phyloP scores from a whole-genome alignment of 495 filamentous ascomycete species.

The Penicillium longicatenatum region DNA sequence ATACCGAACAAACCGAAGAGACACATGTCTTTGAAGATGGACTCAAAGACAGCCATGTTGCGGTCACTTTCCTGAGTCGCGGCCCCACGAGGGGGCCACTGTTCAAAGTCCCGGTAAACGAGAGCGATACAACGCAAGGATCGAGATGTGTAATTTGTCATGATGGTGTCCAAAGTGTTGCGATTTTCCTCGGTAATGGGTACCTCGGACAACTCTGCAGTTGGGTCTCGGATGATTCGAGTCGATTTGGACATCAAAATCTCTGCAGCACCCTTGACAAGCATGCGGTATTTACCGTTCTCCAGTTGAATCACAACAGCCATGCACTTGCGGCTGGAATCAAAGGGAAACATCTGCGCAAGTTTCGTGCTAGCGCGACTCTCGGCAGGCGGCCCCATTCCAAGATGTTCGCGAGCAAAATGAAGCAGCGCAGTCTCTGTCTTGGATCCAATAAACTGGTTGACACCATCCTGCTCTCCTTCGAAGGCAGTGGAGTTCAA shows the following conservation, averaged over 20 bases:
- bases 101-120: conserved; percentile 83
- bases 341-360: conserved; percentile 80
- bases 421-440: conserved; percentile 83
- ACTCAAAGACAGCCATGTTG: conserved; percentile 73
- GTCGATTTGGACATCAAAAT: conserved; percentile 76
- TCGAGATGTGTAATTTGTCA: conserved; percentile 74
- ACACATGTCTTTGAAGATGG: conserved; percentile 76
- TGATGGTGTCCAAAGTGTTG: conserved; percentile 62
- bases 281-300: conserved; percentile 69
- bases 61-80: conserved; percentile 68
- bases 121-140: conserved; percentile 88
- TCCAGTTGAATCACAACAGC: conserved; percentile 69
- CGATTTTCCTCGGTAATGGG: conserved; percentile 60
- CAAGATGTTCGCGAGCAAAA: conserved; percentile 75
- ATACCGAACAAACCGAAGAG: conserved; percentile 82
- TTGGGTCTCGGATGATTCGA: conserved; percentile 71
- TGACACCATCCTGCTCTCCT: conserved; percentile 66
- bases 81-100: conserved; percentile 77
- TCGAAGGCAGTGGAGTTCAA: conserved; percentile 91
- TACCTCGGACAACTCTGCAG: conserved; percentile 53
- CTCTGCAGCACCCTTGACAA: conserved; percentile 89
- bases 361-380: conserved; percentile 69
- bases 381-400: conserved; percentile 69
- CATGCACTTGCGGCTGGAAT: conserved; percentile 89
- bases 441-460: conserved; percentile 82